Base-by-base conservation (phyloP, 768 basidiomycete species). In the Lepiota subincarnata region DNA sequence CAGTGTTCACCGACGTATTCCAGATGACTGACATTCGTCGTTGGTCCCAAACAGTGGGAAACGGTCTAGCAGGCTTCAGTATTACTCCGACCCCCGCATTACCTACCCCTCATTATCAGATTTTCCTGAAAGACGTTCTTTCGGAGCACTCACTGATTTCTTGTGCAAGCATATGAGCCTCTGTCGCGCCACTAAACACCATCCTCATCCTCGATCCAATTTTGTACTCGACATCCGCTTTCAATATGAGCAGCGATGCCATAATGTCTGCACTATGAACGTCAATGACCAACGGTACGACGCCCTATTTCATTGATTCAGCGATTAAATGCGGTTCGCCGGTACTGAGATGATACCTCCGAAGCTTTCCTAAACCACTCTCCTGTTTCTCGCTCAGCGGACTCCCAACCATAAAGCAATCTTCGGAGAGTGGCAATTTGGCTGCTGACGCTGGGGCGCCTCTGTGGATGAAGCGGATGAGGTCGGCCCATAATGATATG, bases 221-320 rank as follows among this genome's bases (percentile, higher is more conserved):
- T 34, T 68, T 73, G 48, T 75, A 71, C 53, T 87, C 85, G 20
- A 87, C 75, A 57, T 91, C 83, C 12, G 72, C 68, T 67, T 90
- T 91, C 59, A 92, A 69, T 18, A 78, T 73, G 42, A 92, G 66
- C 31, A 92, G 68, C 1, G 79, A 77, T 2, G 85, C 83, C 77
- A 92, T 90, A 22, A 83, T 77, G 60, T 92, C 88, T 12, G 84
- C 84, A 60, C 74, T 85, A 57, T 83, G 71, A 5, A 84, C 84
- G 35, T 84, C 77, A 14, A 90, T 69, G 4, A 91, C 82, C 38
- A 92, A 67, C 1, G 86, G 83, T 35, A 87, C 68, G 7, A 80
- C 69, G 14, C 86, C 84, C 79, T 86, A 52, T 41, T 22, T 8
- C 19, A 34, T 37, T 18, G 22, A 44, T 47, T n/a, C 31, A 43